These are phyloP conservation scores for Closterium sp. DNA, from an alignment of 139 green algal genomes.

Conservation along the genomic window DNA sequence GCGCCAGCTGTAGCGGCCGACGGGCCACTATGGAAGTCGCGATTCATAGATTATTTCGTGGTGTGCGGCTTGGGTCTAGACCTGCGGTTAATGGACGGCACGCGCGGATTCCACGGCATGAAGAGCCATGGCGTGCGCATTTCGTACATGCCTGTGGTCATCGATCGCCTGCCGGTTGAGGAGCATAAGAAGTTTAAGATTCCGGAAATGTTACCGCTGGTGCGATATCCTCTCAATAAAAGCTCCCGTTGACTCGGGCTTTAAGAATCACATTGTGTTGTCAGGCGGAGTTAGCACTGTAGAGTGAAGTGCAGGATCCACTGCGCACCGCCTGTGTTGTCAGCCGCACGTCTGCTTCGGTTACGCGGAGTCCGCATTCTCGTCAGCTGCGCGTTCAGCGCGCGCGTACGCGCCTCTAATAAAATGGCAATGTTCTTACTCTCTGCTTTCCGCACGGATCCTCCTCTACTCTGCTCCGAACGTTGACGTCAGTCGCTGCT, in stretches of 20 bases:
- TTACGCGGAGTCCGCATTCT: not conserved
- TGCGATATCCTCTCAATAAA: not conserved
- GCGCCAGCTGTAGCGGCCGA: not conserved
- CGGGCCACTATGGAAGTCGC: not conserved
- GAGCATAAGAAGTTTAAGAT: slow-evolving; percentile 18
- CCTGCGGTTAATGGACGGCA: slow-evolving; percentile 4
- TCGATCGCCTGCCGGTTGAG: slow-evolving; percentile 19
- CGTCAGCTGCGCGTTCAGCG: not conserved
- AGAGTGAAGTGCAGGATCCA: not conserved
- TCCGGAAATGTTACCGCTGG: slow-evolving; percentile 4
- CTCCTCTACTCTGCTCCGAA: not conserved
- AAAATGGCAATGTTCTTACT: no score
- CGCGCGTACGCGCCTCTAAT: no score
- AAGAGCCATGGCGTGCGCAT: slow-evolving; percentile 5
- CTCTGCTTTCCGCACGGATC: not conserved
- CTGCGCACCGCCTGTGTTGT: not conserved
- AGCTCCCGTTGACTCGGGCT: not conserved
- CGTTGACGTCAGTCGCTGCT: no score
- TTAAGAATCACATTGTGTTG: not conserved
- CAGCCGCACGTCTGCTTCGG: not conserved
- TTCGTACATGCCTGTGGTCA: slow-evolving; percentile 10
- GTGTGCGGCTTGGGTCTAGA: slow-evolving; percentile 25
- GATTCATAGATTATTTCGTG: slow-evolving; percentile 21
- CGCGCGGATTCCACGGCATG: slow-evolving; percentile 11
- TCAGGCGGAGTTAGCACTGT: not conserved